These are phyloP conservation scores for Boletus barrowsii DNA, from an alignment of 768 basidiomycete genomes.

Conservation along the genomic window DNA sequence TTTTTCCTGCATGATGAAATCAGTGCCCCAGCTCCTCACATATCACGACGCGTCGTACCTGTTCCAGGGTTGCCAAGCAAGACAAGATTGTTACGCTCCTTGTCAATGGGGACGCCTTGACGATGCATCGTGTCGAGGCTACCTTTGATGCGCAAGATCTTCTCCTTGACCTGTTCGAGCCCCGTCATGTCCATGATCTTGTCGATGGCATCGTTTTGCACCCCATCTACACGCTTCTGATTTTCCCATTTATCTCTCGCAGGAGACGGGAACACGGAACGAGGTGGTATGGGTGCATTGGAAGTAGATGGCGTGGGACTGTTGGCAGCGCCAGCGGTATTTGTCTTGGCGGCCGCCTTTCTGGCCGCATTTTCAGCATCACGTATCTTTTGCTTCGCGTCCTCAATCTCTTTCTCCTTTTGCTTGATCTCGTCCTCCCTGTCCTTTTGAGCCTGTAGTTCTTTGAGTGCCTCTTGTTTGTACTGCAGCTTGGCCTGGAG, in stretches of 20 bases:
- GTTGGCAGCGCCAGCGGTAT: background rate
- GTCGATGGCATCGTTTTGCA: constrained; percentile 52
- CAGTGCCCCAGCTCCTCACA: background rate
- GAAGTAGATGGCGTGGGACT: constrained; percentile 2
- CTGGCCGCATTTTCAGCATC: constrained; percentile 15
- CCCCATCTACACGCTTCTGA: constrained; percentile 55
- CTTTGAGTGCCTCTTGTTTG: constrained; percentile 32
- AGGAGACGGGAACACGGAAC: constrained; percentile 28
- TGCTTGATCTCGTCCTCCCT: constrained; percentile 40
- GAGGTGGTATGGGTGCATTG: constrained; percentile 4
- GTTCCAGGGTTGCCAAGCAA: constrained; percentile 75
- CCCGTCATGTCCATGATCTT: constrained; percentile 69
- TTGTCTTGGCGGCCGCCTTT: constrained; percentile 4
- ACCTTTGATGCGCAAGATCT: constrained; percentile 57
- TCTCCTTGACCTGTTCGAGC: constrained; percentile 59
- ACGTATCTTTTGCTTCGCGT: constrained; percentile 20
- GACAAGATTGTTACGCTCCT: constrained; percentile 59
- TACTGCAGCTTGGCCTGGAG: constrained; percentile 40
- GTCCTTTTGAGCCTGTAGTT: constrained; percentile 40
- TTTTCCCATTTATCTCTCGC: constrained; percentile 53
- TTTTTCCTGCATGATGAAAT: constrained; percentile 48
- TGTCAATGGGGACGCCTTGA: constrained; percentile 49
- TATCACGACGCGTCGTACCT: constrained; percentile 38
- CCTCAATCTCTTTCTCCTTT: constrained; percentile 46
- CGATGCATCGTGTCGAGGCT: constrained; percentile 55